These are phyloP conservation scores for Xylaria sp. DNA, from an alignment of 2,329 filamentous ascomycete genomes.

Conservation along the genomic window DNA sequence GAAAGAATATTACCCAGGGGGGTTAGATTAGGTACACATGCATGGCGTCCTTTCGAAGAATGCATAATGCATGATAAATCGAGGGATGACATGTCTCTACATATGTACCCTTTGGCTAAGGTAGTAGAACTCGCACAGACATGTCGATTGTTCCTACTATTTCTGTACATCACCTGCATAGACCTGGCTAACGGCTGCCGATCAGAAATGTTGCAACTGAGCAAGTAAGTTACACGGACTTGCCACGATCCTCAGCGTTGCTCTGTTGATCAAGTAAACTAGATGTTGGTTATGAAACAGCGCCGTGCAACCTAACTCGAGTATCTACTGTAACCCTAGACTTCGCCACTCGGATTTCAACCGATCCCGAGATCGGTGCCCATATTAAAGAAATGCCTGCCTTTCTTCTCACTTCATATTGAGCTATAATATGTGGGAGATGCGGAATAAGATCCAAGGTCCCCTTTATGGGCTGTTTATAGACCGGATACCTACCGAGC, in stretches of 20 bases:
- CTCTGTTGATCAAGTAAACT: background rate
- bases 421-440: too few relatives aligned
- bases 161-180: background rate
- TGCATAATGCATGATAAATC: conserved; percentile 7
- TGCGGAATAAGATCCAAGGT: too few relatives aligned
- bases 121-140: background rate
- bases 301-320: background rate
- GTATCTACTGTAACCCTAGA: background rate
- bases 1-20: background rate
- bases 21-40: conserved; percentile 2
- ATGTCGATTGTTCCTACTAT: conserved; percentile 4
- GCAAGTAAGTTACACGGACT: background rate
- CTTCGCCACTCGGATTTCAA: conserved; percentile 1
- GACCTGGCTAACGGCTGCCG: background rate
- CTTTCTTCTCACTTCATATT: too few relatives aligned
- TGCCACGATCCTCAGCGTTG: background rate
- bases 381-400: too few relatives aligned
- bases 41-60: background rate
- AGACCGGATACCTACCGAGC: background rate
- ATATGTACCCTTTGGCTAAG: background rate
- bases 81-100: background rate
- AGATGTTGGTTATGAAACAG: background rate
- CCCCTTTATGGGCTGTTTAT: background rate
- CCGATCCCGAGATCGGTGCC: too few relatives aligned
- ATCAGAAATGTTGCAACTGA: background rate